phyloP scores from a whole-genome alignment of 1,284 basidiomycete genomes.

The Sanghuangporus weigelae region DNA sequence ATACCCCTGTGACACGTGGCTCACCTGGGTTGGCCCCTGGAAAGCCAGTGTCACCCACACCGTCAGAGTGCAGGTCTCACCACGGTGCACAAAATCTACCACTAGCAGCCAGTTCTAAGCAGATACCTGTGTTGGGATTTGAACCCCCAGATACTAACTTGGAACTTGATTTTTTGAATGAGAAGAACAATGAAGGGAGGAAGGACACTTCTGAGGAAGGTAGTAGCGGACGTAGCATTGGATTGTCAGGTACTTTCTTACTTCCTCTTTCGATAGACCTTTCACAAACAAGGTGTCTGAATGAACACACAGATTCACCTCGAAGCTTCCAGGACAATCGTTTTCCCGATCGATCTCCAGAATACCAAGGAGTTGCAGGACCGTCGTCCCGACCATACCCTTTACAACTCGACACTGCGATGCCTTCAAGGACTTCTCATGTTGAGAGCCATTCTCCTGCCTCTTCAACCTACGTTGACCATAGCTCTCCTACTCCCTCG shows the following conservation, averaged over 20 bases:
- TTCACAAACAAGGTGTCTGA: constrained; percentile 16
- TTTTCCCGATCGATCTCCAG: constrained; percentile 6
- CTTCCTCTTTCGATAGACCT: constrained; percentile 8
- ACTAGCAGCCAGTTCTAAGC: not conserved
- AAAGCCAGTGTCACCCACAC: not conserved
- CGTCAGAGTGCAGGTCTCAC: constrained; percentile 15
- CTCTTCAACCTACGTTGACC: constrained; percentile 28
- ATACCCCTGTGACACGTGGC: constrained; percentile 28
- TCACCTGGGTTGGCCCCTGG: not conserved
- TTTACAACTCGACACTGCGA: constrained; percentile 43
- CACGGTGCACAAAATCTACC: constrained; percentile 2
- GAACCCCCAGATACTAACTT: constrained; percentile 12
- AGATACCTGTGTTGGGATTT: constrained; percentile 9
- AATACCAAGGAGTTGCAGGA: constrained; percentile 14
- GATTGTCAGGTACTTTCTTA: not conserved
- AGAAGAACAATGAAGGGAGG: not conserved
- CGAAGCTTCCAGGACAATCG: constrained; percentile 11
- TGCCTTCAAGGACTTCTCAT: constrained; percentile 32
- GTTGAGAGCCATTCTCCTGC: constrained; percentile 44
- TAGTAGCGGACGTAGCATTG: not conserved
- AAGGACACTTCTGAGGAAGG: not conserved
- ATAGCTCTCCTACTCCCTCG: constrained; percentile 21
- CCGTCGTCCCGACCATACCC: constrained; percentile 37
- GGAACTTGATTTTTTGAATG: constrained; percentile 14
- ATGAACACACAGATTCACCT: constrained; percentile 15